Evolutionary conservation across 257 asterid genomes (phyloP), one percentile per base, ranked within the genome.

Genomic region (Solanum corneliomulleri): DNA sequence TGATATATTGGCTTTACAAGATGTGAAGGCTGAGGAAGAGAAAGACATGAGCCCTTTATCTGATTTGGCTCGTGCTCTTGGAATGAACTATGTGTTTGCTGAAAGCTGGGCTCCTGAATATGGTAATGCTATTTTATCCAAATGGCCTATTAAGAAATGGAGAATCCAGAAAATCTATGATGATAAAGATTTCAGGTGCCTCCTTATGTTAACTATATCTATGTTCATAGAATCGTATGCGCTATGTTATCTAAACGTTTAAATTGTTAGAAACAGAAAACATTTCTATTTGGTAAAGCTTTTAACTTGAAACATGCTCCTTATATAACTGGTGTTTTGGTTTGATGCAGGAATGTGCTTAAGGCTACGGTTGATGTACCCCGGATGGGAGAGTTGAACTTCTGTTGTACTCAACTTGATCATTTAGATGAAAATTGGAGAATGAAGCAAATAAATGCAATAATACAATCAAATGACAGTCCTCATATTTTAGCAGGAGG

Each of bases 91-190:
- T 76, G 96, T 92, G 83, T 97, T 97, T 84, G 99, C 98, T 5
- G 99, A 97, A 91, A 94, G 99, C 92, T 97, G 99, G 99, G 99
- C 99, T 15, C 99, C 99, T 1, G 98, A 97, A 90, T 97, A 89
- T 87, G 99, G 98, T 84, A 95, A 95, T 86, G 99, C 99, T 33
- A 93, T 97, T 56, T 89, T 97, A 37, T 95, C 98, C 13, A 95
- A 92, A 88, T 97, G 98, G 96, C 98, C 98, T n/a, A 97, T 97
- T 85, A 95, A 92, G 93, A 95, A 44, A 69, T 94, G 95, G 95
- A 94, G 86, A 21, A 92, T 92, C 78, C 96, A 97, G 89, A 94
- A 90, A 87, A 93, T 95, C 20, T 94, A 80, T 41, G 99, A 97
- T 88, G 99, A 95, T 81, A 93, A 85, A 70, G 98, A 97, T 84